Evolutionary conservation across 176 grass and related monocot species (phyloP).

Genomic region (Saccharum spontaneum): DNA sequence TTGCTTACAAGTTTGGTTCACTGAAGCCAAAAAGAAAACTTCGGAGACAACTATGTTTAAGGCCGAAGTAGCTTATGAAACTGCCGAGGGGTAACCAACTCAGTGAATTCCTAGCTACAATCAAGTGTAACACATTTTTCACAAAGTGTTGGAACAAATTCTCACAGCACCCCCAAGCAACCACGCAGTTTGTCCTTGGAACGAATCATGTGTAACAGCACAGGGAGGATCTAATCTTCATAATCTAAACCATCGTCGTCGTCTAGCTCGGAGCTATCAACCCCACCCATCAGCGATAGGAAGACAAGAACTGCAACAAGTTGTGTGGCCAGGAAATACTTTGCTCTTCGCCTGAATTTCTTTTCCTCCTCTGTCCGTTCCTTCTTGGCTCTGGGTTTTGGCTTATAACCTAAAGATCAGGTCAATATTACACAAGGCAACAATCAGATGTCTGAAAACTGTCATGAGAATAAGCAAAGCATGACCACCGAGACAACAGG

Average conservation of each 20-base stretch:
- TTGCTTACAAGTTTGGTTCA: not conserved
- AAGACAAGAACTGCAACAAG: slow-evolving; percentile 67
- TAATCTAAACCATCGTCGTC: slow-evolving; percentile 50
- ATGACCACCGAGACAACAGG: not conserved
- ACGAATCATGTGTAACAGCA: slow-evolving; percentile 12
- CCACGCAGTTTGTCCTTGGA: not conserved
- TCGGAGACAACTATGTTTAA: not conserved
- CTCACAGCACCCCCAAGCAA: not conserved
- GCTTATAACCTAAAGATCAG: slow-evolving; percentile 57
- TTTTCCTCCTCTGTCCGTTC: slow-evolving; percentile 85
- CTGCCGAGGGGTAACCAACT: not conserved
- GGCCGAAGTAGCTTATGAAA: not conserved
- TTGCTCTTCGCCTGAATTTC: slow-evolving; percentile 68
- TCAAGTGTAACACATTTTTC: not conserved
- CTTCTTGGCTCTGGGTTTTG: slow-evolving; percentile 71
- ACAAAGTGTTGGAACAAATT: not conserved
- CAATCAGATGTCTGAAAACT: slow-evolving; percentile 16
- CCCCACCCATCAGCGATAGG: slow-evolving; percentile 69
- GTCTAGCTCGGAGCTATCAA: slow-evolving; percentile 44
- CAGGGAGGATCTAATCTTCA: slow-evolving; percentile 45
- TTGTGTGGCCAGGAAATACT: slow-evolving; percentile 85
- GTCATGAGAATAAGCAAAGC: not conserved
- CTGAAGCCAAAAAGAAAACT: not conserved
- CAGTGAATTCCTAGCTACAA: not conserved
- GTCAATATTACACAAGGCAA: not conserved